Conservation (phyloP, 805 yeast species). For the Lipomyces oligophaga region DNA sequence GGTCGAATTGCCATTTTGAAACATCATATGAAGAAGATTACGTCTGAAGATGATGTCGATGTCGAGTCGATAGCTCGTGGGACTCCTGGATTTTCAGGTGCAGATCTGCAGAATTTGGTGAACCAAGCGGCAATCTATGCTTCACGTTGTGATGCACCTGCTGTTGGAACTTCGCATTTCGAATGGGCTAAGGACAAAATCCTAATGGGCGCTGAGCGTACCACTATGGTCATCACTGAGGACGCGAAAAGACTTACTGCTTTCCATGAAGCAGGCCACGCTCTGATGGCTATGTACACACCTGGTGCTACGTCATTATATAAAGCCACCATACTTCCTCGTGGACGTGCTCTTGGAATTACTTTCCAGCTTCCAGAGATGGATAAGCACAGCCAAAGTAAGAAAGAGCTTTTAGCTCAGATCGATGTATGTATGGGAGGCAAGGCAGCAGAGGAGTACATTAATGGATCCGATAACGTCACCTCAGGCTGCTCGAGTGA, state of each 20-base stretch:
- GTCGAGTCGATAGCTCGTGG: conserved; percentile 90
- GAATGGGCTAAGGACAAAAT: conserved; percentile 99
- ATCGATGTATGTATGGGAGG: conserved; percentile 99
- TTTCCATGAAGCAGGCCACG: conserved; percentile 99
- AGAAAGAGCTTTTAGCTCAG: conserved; percentile 81
- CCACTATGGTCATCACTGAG: conserved; percentile 96
- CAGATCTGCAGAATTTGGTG: conserved; percentile 90
- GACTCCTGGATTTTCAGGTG: conserved; percentile 98
- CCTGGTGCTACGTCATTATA: conserved; percentile 92
- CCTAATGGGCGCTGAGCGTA: conserved; percentile 95
- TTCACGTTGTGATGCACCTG: conserved; percentile 82
- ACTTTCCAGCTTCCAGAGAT: conserved; percentile 97
- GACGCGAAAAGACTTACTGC: conserved; percentile 92
- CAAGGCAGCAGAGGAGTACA: conserved; percentile 90
- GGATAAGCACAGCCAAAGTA: conserved; percentile 94
- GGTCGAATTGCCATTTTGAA: conserved; percentile 90
- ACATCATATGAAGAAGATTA: conserved; percentile 89
- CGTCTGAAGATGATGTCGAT: conserved; percentile 78
- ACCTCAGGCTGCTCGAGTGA: conserved; percentile 96
- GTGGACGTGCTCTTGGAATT: conserved; percentile 95
- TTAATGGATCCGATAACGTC: conserved; percentile 86
- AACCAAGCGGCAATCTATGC: conserved; percentile 98
- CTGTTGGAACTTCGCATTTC: conserved; percentile 85
- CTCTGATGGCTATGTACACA: conserved; percentile 93
- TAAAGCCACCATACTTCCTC: conserved; percentile 93